These are phyloP conservation scores for Fusarium sp. DNA, from an alignment of 2,329 filamentous ascomycete species.

Conservation along the genomic window DNA sequence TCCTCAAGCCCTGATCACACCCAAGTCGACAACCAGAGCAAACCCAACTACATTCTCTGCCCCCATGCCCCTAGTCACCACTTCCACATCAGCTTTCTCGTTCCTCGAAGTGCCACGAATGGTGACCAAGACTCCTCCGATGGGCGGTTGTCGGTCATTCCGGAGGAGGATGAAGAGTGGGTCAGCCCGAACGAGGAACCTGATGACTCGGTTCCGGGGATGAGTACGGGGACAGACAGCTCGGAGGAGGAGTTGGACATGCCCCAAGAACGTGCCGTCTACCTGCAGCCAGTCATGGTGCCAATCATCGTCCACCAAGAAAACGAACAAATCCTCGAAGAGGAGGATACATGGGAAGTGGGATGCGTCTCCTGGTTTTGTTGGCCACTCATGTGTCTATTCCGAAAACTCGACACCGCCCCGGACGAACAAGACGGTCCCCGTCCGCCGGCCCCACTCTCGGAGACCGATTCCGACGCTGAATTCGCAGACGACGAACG, in stretches of 20 bases:
- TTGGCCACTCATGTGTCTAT: background rate
- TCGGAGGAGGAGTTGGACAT: background rate
- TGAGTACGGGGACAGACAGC: background rate
- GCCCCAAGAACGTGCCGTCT: background rate
- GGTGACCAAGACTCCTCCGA: background rate
- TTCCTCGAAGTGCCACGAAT: background rate
- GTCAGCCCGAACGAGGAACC: background rate
- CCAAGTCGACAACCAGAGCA: background rate
- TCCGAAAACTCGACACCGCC: background rate
- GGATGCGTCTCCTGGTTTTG: background rate
- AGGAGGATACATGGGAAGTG: background rate
- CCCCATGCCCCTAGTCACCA: background rate
- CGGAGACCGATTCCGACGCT: background rate
- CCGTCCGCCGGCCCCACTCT: background rate
- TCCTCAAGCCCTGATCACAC: background rate
- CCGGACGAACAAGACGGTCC: background rate
- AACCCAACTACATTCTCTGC: background rate
- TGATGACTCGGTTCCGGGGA: background rate
- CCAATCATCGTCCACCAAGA: background rate
- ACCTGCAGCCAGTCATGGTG: background rate
- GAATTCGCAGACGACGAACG: background rate
- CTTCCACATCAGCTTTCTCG: background rate
- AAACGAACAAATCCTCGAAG: background rate
- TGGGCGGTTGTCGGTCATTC: background rate
- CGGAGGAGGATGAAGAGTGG: background rate